Conservation (phyloP, 148 eudicot species). For the Gaultheria prostrata region DNA sequence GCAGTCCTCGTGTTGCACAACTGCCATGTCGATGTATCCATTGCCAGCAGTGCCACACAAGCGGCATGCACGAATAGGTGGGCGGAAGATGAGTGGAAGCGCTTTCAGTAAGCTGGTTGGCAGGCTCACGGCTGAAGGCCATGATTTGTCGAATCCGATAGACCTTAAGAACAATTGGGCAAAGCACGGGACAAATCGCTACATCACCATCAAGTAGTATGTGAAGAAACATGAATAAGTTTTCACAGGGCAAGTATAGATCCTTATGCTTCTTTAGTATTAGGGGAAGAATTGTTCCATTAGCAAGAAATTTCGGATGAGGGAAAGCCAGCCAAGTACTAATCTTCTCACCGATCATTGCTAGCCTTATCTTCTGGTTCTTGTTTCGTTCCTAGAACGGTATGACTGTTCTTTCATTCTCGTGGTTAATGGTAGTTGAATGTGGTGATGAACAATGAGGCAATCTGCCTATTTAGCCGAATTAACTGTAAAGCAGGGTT, state of each 20-base stretch:
- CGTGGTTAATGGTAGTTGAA: neutral
- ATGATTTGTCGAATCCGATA: slow-evolving; percentile 73
- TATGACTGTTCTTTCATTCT: neutral
- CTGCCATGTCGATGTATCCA: slow-evolving; percentile 74
- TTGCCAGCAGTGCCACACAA: slow-evolving; percentile 81
- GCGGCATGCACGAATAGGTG: slow-evolving; percentile 86
- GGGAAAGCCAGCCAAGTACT: neutral
- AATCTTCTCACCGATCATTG: neutral
- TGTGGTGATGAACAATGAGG: neutral
- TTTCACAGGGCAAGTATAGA: neutral
- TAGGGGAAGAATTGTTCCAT: neutral
- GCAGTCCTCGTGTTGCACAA: slow-evolving; percentile 98
- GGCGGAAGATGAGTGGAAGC: slow-evolving; percentile 95
- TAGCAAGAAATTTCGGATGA: neutral
- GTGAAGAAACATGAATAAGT: neutral
- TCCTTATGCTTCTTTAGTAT: neutral
- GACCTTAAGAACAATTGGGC: slow-evolving; percentile 92
- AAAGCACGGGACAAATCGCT: slow-evolving; percentile 95
- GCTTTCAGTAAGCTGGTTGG: slow-evolving; percentile 75
- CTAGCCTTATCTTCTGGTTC: neutral
- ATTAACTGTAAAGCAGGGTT: neutral
- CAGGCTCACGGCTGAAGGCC: slow-evolving; percentile 81
- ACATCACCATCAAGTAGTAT: slow-evolving; percentile 80
- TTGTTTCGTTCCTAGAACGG: neutral
- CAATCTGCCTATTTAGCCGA: neutral